Evolutionary conservation across 2,329 filamentous ascomycete species (phyloP).

Genomic region (Neopestalotiopsis sp.): DNA sequence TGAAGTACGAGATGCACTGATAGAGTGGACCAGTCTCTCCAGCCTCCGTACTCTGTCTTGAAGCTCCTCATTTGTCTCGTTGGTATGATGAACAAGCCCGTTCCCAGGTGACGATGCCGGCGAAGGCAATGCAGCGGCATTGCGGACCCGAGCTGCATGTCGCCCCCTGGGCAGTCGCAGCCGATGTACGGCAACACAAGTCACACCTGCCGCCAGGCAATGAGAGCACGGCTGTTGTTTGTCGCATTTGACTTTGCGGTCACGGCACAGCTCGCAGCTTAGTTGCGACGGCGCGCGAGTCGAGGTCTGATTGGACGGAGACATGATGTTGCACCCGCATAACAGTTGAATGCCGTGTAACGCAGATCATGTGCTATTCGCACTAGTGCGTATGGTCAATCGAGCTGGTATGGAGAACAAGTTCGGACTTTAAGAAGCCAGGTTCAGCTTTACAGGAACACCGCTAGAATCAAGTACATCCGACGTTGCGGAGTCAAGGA

Average conservation of each 20-base stretch:
- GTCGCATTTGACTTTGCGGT: conserved; percentile 15
- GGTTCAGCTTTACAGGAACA: background rate
- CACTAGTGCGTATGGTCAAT: background rate
- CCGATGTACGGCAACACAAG: conserved; percentile 5
- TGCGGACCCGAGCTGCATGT: background rate
- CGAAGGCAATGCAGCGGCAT: background rate
- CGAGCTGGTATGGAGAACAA: background rate
- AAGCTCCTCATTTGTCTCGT: conserved; percentile 7
- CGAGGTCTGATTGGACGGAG: background rate
- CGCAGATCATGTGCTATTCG: background rate
- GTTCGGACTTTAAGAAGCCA: background rate
- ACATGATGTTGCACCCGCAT: background rate
- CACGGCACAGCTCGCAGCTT: conserved; percentile 10
- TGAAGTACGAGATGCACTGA: background rate
- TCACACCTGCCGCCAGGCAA: background rate
- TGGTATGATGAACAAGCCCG: too few species aligned
- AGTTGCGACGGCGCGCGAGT: background rate
- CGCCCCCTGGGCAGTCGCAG: background rate
- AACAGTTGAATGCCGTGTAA: background rate
- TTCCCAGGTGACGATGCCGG: background rate
- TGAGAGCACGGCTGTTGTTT: conserved; percentile 10
- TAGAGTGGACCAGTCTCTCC: background rate
- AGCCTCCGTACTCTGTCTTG: background rate
- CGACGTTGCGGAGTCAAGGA: background rate
- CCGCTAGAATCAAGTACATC: background rate